Conservation (phyloP, 371 early-diverging fungal genomes). For the Saksenaea vasiformis region DNA sequence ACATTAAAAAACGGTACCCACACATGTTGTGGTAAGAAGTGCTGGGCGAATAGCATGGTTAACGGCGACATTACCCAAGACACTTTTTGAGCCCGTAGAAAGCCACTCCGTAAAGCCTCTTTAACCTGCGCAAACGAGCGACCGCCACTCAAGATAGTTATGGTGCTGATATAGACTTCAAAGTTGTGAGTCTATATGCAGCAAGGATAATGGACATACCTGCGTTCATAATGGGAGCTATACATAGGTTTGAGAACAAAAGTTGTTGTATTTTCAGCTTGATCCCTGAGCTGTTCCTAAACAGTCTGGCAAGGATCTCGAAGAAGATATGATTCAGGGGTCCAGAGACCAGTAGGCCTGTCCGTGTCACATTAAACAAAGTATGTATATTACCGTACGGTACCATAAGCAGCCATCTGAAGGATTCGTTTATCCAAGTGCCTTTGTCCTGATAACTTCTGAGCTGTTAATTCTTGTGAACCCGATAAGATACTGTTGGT, state of each 20-base stretch:
- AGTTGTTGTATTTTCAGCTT: slow-evolving; percentile 64
- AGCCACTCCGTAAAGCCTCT: slow-evolving; percentile 55
- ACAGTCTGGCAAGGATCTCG: slow-evolving; percentile 61
- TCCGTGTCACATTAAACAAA: neutral
- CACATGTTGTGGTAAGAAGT: slow-evolving; percentile 68
- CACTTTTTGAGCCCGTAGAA: slow-evolving; percentile 78
- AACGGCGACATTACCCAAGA: slow-evolving; percentile 84
- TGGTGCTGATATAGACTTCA: slow-evolving; percentile 78
- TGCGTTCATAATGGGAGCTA: slow-evolving; percentile 79
- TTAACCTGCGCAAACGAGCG: slow-evolving; percentile 55
- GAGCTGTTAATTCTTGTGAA: slow-evolving; percentile 78
- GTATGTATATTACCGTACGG: neutral
- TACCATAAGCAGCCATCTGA: slow-evolving; percentile 84
- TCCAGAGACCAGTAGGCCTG: slow-evolving; percentile 64
- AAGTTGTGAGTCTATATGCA: neutral
- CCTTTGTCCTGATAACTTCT: slow-evolving; percentile 65
- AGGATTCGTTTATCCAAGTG: slow-evolving; percentile 67
- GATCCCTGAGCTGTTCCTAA: slow-evolving; percentile 60
- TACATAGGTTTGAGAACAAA: slow-evolving; percentile 67
- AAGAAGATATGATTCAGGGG: slow-evolving; percentile 76
- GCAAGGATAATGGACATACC: slow-evolving; percentile 39
- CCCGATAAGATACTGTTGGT: slow-evolving; percentile 76
- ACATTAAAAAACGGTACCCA: slow-evolving; percentile 94
- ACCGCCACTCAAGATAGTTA: slow-evolving; percentile 80
- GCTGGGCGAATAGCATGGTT: slow-evolving; percentile 75